Conservation (phyloP, 345 rosid genomes). For the Anacardium occidentale region DNA sequence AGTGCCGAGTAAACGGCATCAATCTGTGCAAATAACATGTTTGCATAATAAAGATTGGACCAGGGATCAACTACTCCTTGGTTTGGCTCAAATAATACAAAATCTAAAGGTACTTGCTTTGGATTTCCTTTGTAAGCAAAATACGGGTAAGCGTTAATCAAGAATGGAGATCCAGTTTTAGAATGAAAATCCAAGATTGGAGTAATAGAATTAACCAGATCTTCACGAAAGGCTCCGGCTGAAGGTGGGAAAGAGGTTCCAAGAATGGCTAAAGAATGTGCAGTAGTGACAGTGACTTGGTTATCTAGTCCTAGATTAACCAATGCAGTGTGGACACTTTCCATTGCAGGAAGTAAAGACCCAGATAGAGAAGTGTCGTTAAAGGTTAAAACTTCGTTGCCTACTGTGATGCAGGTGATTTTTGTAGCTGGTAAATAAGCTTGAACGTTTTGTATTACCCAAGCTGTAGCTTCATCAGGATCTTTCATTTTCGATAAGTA, state of each 20-base stretch:
- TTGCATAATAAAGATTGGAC: slow-evolving; percentile 69
- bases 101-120: slow-evolving; percentile 66
- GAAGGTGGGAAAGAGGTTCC: slow-evolving; percentile 86
- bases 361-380: slow-evolving; percentile 63
- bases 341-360: slow-evolving; percentile 79
- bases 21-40: slow-evolving; percentile 91
- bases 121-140: slow-evolving; percentile 90
- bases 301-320: slow-evolving; percentile 59
- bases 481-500: slow-evolving; percentile 60
- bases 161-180: slow-evolving; percentile 67
- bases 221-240: slow-evolving; percentile 67
- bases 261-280: slow-evolving; percentile 71
- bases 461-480: slow-evolving; percentile 50
- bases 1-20: slow-evolving; percentile 83
- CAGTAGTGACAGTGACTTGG: slow-evolving; percentile 69
- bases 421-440: slow-evolving; percentile 73
- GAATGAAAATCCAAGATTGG: slow-evolving; percentile 64
- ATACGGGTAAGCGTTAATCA: slow-evolving; percentile 92
- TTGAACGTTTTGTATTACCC: slow-evolving; percentile 76
- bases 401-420: slow-evolving; percentile 74
- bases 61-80: slow-evolving; percentile 67
- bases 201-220: slow-evolving; percentile 46
- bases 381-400: slow-evolving; percentile 81
- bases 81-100: slow-evolving; percentile 71
- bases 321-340: slow-evolving; percentile 66